Evolutionary conservation across 768 basidiomycete genomes (phyloP).

Genomic region (Mycena latifolia): DNA sequence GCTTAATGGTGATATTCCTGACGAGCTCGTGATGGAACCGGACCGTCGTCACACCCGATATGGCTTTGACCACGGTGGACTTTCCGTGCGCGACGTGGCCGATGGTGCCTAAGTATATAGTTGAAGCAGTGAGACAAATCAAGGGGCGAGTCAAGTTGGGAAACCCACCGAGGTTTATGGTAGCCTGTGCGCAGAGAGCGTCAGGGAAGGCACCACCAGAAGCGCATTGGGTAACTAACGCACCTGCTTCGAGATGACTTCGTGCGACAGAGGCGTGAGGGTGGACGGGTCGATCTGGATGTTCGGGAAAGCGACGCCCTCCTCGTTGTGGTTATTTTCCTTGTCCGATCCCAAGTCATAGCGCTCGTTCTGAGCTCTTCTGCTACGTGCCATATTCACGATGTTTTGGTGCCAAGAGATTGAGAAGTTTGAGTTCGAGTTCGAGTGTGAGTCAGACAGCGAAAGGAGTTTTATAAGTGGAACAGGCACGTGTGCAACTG

Average conservation of each 20-base stretch:
- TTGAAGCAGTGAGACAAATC: too few relatives aligned
- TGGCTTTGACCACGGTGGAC: constrained; percentile 97
- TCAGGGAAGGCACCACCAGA: background rate
- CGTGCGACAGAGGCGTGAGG: constrained; percentile 89
- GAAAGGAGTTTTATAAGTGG: too few relatives aligned
- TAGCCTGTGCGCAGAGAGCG: constrained; percentile 70
- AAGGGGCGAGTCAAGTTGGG: constrained; percentile 17
- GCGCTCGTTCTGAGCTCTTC: too few relatives aligned
- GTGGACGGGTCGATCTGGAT: constrained; percentile 86
- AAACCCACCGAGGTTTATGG: constrained; percentile 86
- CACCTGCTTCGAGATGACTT: constrained; percentile 94
- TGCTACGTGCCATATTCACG: too few relatives aligned
- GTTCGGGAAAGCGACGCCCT: too few relatives aligned
- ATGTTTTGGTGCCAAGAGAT: too few relatives aligned
- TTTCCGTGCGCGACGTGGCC: constrained; percentile 99
- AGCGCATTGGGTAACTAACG: too few relatives aligned
- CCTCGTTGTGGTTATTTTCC: too few relatives aligned
- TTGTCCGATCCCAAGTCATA: too few relatives aligned
- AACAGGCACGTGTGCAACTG: too few relatives aligned
- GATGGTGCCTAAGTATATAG: constrained; percentile 86
- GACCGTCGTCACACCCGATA: constrained; percentile 98
- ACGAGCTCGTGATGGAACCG: constrained; percentile 99
- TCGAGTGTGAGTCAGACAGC: too few relatives aligned
- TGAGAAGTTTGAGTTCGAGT: too few relatives aligned
- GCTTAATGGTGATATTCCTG: constrained; percentile 98